Evolutionary conservation across 2,329 filamentous ascomycete genomes (phyloP).

Genomic region (Aspergillus glaucus): DNA sequence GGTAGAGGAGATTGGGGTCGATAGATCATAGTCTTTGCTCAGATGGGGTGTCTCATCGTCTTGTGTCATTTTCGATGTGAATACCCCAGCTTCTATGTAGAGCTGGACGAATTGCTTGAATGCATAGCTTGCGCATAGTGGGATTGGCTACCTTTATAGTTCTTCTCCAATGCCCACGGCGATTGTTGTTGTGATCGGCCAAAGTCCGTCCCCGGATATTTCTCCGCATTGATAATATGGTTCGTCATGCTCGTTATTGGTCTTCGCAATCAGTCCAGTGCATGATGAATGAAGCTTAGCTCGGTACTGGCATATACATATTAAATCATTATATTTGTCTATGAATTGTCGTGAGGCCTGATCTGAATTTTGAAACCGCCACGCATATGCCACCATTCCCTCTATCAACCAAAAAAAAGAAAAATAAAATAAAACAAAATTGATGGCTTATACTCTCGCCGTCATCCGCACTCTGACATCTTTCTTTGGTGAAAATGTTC

Average conservation of each 20-base stretch:
- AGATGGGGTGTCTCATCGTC: neutral
- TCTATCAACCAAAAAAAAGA: neutral
- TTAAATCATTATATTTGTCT: neutral
- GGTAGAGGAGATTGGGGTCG: slow-evolving; percentile 44
- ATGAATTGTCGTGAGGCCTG: neutral
- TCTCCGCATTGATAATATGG: slow-evolving; percentile 6
- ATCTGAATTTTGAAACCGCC: neutral
- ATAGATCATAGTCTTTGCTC: slow-evolving; percentile 51
- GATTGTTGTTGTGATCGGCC: slow-evolving; percentile 2
- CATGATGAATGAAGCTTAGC: too few species aligned
- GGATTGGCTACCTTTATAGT: neutral
- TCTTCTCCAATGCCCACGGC: neutral
- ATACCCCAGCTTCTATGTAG: neutral
- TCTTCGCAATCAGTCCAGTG: neutral
- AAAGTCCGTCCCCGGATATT: slow-evolving; percentile 14
- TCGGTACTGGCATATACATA: too few species aligned
- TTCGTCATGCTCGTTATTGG: neutral
- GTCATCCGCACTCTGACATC: slow-evolving; percentile 52
- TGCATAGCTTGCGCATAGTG: neutral
- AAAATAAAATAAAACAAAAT: neutral
- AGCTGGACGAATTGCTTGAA: neutral
- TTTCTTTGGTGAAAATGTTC: slow-evolving; percentile 45
- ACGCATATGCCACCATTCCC: neutral
- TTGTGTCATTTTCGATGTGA: neutral
- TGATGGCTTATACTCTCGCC: slow-evolving; percentile 25